These are phyloP conservation scores for Penicillium sp. DNA, from an alignment of 2,329 filamentous ascomycete genomes.

Conservation along the genomic window DNA sequence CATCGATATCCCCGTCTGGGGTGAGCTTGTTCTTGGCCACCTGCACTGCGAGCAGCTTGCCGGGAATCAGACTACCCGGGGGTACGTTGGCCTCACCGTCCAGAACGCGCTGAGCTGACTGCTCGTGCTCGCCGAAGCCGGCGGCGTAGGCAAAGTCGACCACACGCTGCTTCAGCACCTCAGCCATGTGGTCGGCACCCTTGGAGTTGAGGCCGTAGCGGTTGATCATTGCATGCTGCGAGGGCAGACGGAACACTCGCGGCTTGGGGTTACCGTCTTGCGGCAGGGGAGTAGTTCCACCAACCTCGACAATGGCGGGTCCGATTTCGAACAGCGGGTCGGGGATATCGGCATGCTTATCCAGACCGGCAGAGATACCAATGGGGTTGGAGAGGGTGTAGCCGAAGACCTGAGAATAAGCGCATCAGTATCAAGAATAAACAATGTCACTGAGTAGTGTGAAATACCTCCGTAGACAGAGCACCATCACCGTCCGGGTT, in stretches of 20 bases:
- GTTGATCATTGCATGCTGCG: conserved; percentile 85
- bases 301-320: conserved; percentile 83
- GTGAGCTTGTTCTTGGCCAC: conserved; percentile 96
- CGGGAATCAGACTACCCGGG: conserved; percentile 71
- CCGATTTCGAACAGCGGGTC: conserved; percentile 80
- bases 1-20: conserved; percentile 75
- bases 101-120: conserved; percentile 66
- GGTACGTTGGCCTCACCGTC: conserved; percentile 72
- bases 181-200: conserved; percentile 82
- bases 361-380: conserved; percentile 89
- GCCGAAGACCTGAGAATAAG: conserved; percentile 61
- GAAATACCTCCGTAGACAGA: conserved; percentile 49
- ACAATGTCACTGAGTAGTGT: neutral
- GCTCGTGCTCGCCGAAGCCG: conserved; percentile 60
- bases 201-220: conserved; percentile 91
- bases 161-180: conserved; percentile 70
- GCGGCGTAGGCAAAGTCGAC: conserved; percentile 67
- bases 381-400: conserved; percentile 76
- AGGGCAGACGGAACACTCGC: conserved; percentile 79
- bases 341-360: conserved; percentile 88
- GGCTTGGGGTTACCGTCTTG: conserved; percentile 85
- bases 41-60: conserved; percentile 80
- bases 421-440: conserved; percentile 1
- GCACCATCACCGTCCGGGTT: conserved; percentile 51
- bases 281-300: conserved; percentile 80